phyloP scores from a whole-genome alignment of 331 rosid species.

The Saraca asoca region DNA sequence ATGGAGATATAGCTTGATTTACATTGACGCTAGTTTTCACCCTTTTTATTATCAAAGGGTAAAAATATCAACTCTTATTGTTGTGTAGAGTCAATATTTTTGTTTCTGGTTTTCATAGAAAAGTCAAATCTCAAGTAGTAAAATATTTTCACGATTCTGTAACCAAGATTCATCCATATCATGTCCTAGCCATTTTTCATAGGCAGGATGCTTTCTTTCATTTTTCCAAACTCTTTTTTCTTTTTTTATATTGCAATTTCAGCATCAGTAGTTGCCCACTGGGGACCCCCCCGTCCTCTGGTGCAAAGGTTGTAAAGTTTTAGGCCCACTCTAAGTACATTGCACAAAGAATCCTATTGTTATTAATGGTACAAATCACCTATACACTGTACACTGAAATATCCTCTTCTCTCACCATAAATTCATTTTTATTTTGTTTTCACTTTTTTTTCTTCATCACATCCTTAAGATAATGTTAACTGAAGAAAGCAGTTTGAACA shows the following conservation, averaged over 20 bases:
- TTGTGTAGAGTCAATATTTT: not conserved
- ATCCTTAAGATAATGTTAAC: conserved; percentile 30
- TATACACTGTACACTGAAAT: conserved; percentile 33
- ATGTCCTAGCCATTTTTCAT: too few relatives aligned
- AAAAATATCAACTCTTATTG: not conserved
- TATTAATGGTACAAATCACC: conserved; percentile 34
- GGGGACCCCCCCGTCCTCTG: conserved; percentile 61
- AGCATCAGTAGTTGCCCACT: conserved; percentile 44
- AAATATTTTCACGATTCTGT: too few relatives aligned
- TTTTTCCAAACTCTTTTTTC: conserved; percentile 11
- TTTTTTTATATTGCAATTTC: conserved; percentile 39
- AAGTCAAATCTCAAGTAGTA: not conserved
- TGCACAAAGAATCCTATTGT: conserved; percentile 42
- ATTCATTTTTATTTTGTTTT: conserved; percentile 16
- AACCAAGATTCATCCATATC: too few relatives aligned
- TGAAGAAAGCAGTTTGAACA: conserved; percentile 21
- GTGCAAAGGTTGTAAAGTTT: conserved; percentile 41
- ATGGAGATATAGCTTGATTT: not conserved
- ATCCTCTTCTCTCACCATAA: conserved; percentile 26
- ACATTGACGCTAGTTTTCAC: conserved; percentile 28
- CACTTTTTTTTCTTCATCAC: not conserved
- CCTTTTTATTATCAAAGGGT: conserved; percentile 7
- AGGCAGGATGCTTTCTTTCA: too few relatives aligned
- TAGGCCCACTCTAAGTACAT: conserved; percentile 50
- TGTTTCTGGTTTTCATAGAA: conserved; percentile 11